Evolutionary conservation across 75 land plant genomes (phyloP).

Genomic region (Adiantum capillusveneris): DNA sequence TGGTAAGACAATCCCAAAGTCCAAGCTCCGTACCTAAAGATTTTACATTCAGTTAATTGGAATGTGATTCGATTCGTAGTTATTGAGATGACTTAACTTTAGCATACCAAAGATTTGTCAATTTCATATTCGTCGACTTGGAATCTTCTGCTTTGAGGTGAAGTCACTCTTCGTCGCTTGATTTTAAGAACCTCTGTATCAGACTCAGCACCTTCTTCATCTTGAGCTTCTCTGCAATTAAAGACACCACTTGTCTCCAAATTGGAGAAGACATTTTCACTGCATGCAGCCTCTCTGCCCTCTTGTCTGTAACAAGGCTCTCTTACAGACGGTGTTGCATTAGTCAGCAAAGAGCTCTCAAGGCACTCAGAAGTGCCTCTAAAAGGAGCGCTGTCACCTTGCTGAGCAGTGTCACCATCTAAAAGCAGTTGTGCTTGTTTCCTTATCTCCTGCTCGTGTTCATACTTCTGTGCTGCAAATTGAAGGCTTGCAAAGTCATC

Average conservation of each 20-base stretch:
- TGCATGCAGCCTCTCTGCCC: no score
- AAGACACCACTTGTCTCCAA: neutral
- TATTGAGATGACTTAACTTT: no score
- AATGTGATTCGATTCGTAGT: no score
- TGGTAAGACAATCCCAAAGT: no score
- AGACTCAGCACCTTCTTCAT: neutral
- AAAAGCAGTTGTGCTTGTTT: no score
- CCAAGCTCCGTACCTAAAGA: no score
- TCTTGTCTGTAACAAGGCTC: neutral
- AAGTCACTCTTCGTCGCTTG: neutral
- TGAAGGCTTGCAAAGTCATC: slow-evolving; percentile 58
- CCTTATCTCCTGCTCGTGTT: slow-evolving; percentile 20
- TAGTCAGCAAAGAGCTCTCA: slow-evolving; percentile 26
- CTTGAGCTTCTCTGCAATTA: neutral
- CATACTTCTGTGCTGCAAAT: slow-evolving; percentile 48
- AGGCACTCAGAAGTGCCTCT: slow-evolving; percentile 11
- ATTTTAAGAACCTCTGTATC: neutral
- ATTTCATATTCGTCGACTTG: neutral
- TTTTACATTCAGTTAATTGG: no score
- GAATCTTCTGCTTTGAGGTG: neutral
- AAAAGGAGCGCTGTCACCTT: no score
- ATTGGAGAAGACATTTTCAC: neutral
- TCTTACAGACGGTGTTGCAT: neutral
- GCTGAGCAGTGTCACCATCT: no score
- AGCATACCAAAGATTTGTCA: no score